Evolutionary conservation across 371 early-diverging fungal genomes (phyloP), one percentile per base, ranked within the genome.

Genomic region (Mucor sp.): DNA sequence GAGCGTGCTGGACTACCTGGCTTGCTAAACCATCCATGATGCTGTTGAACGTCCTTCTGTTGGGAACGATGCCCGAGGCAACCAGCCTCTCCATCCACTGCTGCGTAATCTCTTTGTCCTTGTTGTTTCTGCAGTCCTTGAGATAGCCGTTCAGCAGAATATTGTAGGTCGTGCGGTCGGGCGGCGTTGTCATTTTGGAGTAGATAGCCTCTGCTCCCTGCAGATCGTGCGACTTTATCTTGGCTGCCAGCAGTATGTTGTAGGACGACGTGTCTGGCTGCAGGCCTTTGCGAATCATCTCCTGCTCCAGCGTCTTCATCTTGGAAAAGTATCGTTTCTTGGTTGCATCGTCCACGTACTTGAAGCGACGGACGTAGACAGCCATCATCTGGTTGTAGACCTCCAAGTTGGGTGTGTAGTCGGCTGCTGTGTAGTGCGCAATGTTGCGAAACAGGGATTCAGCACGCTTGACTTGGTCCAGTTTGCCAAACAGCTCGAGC

Each of bases 341-440:
- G 7, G 67, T 53, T 7, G 56, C 7, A 14, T 69, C 63, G 35
- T 76, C 74, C 7, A 68, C 41, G 37, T 59, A 28, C 41, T 66
- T 69, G 25, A 75, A 71, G 25, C 66, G 69, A 30, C 71, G 69
- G 2, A 80, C 65, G 65, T 80, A 74, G 0, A 70, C 69, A 2
- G 76, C 70, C 47, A 77, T 65, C 25, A 80, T 25, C 9, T 66
- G 62, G 43, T 80, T 80, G 58, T 70, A 80, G 5, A 71, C 66
- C 8, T 67, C 62, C 4, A 64, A 21, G 4, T 64, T 70, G 4
- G 63, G 50, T 15, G 63, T 47, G 14, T 65, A 68, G 4, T 23
- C 48, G 14, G 66, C 19, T 28, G 48, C 19, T 35, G 74, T 74
- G 44, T 77, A 75, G 6, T 48, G 39, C 3, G 65, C 19, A 47